Percentiles rank a stretch among this genome's conserved stretches.
phyloP scores from a whole-genome alignment of 495 filamentous ascomycete species.

The Neurospora sp. region DNA sequence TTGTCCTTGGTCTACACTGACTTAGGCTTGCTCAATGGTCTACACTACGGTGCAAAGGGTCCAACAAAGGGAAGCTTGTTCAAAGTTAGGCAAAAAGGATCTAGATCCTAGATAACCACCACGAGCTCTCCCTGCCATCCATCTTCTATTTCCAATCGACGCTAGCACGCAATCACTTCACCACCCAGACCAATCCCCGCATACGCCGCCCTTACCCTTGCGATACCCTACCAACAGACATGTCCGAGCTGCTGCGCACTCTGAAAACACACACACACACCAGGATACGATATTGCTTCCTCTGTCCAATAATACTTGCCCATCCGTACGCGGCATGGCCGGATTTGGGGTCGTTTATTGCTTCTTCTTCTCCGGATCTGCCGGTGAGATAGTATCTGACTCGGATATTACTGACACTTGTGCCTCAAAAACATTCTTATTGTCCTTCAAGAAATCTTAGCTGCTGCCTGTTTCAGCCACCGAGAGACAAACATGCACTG shows the following conservation, averaged over 20 bases:
- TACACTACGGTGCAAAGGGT: background rate
- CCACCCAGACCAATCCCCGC: background rate
- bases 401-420: background rate
- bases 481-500: background rate
- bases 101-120: background rate
- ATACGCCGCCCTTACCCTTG: background rate
- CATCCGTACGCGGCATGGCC: background rate
- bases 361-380: background rate
- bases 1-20: background rate
- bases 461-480: background rate
- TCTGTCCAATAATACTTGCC: background rate
- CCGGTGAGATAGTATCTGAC: background rate
- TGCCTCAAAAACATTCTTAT: background rate
- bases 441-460: background rate
- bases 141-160: background rate
- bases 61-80: background rate
- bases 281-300: background rate
- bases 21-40: background rate
- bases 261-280: background rate
- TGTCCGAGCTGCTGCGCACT: background rate
- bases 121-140: background rate
- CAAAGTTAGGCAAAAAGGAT: background rate
- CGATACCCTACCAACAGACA: background rate
- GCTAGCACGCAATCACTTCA: background rate
- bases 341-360: background rate